phyloP scores from a whole-genome alignment of 2,329 filamentous ascomycete species.

The Aureobasidium pullulans region DNA sequence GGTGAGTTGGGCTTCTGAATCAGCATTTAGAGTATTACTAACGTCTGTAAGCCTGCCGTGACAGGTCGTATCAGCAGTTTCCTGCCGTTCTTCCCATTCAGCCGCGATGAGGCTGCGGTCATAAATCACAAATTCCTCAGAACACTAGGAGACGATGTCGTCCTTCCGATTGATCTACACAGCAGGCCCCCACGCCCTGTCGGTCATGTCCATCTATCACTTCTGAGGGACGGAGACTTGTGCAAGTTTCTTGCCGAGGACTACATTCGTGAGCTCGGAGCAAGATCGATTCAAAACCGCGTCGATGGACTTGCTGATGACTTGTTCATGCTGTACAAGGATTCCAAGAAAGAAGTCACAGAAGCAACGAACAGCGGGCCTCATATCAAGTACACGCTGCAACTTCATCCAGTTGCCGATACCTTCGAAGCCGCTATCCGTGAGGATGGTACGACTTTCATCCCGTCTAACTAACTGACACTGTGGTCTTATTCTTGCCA shows the following conservation, averaged over 20 bases:
- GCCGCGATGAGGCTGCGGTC: conserved; percentile 32
- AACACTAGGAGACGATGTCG: conserved; percentile 23
- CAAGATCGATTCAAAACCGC: conserved; percentile 25
- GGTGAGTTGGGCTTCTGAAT: neutral
- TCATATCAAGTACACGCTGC: conserved; percentile 9
- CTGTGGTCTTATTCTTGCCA: neutral
- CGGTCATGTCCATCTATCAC: conserved; percentile 28
- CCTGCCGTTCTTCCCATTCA: conserved; percentile 39
- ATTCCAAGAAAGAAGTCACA: neutral
- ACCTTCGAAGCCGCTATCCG: neutral
- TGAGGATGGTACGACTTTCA: neutral
- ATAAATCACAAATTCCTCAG: conserved; percentile 38
- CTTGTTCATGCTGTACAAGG: conserved; percentile 5
- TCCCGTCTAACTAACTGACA: neutral
- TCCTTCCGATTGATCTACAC: conserved; percentile 23
- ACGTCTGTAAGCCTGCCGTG: conserved; percentile 14
- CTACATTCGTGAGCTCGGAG: conserved; percentile 30
- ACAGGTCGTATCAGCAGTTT: conserved; percentile 35
- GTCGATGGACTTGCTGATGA: conserved; percentile 15
- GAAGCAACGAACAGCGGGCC: conserved; percentile 10
- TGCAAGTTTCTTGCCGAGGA: conserved; percentile 26
- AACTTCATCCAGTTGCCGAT: neutral
- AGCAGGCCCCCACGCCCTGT: conserved; percentile 25
- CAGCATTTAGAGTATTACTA: no score
- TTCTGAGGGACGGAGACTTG: conserved; percentile 25